phyloP scores from a whole-genome alignment of 2,329 filamentous ascomycete genomes.

The Aspergillus versicolor region DNA sequence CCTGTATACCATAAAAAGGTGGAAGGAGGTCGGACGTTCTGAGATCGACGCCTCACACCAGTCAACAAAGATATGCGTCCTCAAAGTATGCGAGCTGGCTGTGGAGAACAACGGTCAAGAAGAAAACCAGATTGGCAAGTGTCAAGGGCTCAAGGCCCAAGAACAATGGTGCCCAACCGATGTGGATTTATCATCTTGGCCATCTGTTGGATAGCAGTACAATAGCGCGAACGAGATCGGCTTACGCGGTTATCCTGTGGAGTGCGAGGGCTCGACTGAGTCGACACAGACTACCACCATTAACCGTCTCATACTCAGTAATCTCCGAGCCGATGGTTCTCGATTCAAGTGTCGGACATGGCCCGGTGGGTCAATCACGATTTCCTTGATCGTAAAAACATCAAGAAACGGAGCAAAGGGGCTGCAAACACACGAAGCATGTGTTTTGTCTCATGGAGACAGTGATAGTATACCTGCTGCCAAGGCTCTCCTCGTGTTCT shows the following conservation, averaged over 20 bases:
- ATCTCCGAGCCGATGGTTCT: neutral
- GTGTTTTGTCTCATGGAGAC: neutral
- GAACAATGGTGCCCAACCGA: slow-evolving; percentile 16
- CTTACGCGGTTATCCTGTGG: slow-evolving; percentile 10
- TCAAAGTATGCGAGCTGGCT: slow-evolving; percentile 3
- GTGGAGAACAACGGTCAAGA: slow-evolving; percentile 2
- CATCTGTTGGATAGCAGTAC: neutral
- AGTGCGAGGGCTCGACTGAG: slow-evolving; percentile 5
- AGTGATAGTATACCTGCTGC: neutral
- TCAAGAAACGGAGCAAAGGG: neutral
- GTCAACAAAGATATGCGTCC: neutral
- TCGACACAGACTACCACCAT: slow-evolving; percentile 9
- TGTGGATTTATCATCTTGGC: slow-evolving; percentile 10
- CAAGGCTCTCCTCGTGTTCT: slow-evolving; percentile 1
- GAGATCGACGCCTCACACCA: neutral
- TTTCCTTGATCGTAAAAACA: neutral
- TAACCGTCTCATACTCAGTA: slow-evolving; percentile 5
- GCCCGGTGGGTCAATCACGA: neutral
- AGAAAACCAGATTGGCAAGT: too few relatives aligned
- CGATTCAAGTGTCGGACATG: neutral
- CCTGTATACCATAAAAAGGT: neutral
- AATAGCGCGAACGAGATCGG: neutral
- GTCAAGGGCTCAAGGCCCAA: neutral
- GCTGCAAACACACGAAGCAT: neutral
- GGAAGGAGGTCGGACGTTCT: neutral